Evolutionary conservation across 345 rosid species (phyloP).

Genomic region (Boechera retrofracta): DNA sequence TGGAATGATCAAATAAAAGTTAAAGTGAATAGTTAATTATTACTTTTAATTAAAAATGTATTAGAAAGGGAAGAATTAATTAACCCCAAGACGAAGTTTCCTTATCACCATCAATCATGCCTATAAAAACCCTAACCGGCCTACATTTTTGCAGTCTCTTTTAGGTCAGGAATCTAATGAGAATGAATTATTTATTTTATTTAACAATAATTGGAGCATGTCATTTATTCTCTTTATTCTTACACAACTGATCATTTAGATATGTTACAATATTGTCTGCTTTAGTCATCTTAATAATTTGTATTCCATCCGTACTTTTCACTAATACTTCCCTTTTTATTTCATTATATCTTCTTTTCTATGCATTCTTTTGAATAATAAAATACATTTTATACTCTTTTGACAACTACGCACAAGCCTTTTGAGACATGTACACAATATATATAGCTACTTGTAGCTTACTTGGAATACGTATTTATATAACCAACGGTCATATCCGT

Average conservation of each 20-base stretch:
- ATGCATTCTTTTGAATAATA: conserved; percentile 29
- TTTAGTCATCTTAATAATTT: conserved; percentile 27
- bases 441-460: conserved; percentile 20
- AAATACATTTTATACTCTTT: conserved; percentile 18
- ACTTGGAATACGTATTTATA: conserved; percentile 30
- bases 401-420: conserved; percentile 47
- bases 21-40: not conserved
- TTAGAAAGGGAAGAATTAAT: conserved; percentile 23
- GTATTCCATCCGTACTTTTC: conserved; percentile 27
- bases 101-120: conserved; percentile 48
- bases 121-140: conserved; percentile 60
- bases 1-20: not conserved
- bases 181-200: conserved; percentile 33
- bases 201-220: conserved; percentile 52
- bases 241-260: conserved; percentile 38
- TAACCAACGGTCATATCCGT: no score
- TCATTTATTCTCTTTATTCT: conserved; percentile 40
- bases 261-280: conserved; percentile 35
- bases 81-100: conserved; percentile 43
- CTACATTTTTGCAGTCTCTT: conserved; percentile 43
- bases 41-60: not conserved
- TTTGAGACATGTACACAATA: conserved; percentile 28
- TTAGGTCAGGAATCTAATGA: conserved; percentile 49
- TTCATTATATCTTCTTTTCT: conserved; percentile 31
- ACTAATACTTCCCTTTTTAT: conserved; percentile 25